These are phyloP conservation scores for Umbelopsis sp. DNA, from an alignment of 192 early-diverging fungal genomes.

Conservation along the genomic window DNA sequence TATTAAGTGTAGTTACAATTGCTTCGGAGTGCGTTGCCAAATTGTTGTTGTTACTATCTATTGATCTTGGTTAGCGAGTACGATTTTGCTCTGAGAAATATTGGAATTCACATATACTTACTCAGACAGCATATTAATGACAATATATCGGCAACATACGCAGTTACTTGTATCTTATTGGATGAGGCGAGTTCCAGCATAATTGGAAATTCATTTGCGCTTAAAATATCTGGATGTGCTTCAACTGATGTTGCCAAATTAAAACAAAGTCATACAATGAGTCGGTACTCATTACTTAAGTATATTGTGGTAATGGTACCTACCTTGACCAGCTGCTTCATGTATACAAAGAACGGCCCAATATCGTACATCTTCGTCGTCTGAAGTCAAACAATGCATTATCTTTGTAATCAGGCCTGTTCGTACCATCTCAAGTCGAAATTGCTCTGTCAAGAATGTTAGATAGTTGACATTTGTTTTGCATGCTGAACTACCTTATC, in stretches of 20 bases:
- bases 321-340: slow-evolving; percentile 43
- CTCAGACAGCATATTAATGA: slow-evolving; percentile 35
- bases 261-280: no score
- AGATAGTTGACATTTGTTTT: background rate
- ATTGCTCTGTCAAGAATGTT: slow-evolving; percentile 38
- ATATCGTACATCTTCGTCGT: slow-evolving; percentile 75
- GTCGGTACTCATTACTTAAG: no score
- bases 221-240: slow-evolving; percentile 34
- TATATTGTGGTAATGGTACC: background rate
- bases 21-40: slow-evolving; percentile 24
- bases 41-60: slow-evolving; percentile 24
- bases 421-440: slow-evolving; percentile 64
- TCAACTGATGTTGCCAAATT: slow-evolving; percentile 19
- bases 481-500: background rate
- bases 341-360: slow-evolving; percentile 64
- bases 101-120: slow-evolving; percentile 19
- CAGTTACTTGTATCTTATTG: slow-evolving; percentile 25
- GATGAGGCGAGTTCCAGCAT: slow-evolving; percentile 30
- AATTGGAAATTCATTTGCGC: slow-evolving; percentile 35
- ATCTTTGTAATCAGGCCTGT: slow-evolving; percentile 60
- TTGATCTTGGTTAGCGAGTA: background rate
- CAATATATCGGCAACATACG: slow-evolving; percentile 37
- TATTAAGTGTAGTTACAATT: slow-evolving; percentile 25
- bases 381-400: slow-evolving; percentile 59
- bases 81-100: background rate